Evolutionary conservation across 2,329 filamentous ascomycete genomes (phyloP).

Genomic region (Penicillium sp.): DNA sequence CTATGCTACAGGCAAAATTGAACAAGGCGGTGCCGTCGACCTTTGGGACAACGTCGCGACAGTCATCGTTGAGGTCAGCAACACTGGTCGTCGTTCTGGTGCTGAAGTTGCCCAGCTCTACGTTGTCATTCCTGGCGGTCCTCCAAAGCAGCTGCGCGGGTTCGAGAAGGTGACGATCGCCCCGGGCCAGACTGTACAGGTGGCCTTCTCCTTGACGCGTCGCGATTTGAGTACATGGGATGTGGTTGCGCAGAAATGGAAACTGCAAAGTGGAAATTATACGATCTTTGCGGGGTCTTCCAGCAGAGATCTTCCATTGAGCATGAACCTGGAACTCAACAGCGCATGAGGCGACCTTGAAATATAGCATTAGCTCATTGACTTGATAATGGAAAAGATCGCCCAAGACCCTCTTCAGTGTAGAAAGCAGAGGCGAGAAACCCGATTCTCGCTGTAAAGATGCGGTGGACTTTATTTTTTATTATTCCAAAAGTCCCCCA

Average conservation of each 20-base stretch:
- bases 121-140: constrained; percentile 62
- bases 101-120: constrained; percentile 52
- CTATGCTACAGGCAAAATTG: constrained; percentile 44
- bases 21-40: constrained; percentile 47
- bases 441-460: background rate
- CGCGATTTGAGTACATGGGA: constrained; percentile 82
- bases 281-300: constrained; percentile 47
- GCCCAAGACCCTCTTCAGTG: background rate
- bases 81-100: constrained; percentile 38
- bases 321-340: constrained; percentile 4
- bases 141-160: constrained; percentile 57
- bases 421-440: background rate
- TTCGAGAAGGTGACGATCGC: constrained; percentile 69
- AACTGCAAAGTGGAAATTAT: constrained; percentile 49
- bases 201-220: constrained; percentile 61
- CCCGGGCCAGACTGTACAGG: constrained; percentile 57
- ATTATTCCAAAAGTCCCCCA: no score
- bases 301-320: constrained; percentile 11
- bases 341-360: background rate
- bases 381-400: background rate
- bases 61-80: constrained; percentile 40
- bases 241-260: constrained; percentile 66
- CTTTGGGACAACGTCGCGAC: constrained; percentile 42
- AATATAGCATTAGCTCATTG: background rate
- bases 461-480: no score